Evolutionary conservation across 2,329 filamentous ascomycete species (phyloP), one percentile per base, ranked within the genome.

Genomic region (Beauveria varroae): DNA sequence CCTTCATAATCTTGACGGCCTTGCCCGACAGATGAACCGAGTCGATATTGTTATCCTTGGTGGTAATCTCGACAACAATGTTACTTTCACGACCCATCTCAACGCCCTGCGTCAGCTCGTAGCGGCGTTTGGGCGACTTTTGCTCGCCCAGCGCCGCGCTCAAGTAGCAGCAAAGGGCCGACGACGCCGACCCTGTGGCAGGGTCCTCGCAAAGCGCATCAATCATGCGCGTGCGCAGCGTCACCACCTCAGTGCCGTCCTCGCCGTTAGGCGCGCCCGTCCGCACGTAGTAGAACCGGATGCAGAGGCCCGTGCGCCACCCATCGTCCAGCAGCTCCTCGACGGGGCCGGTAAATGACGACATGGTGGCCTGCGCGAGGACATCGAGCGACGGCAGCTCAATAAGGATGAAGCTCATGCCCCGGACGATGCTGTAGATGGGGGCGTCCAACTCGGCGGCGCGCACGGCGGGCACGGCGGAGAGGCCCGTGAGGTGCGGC

Each of bases 321-420:
- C 76, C 81, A n/a, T 76, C 69, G 63, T 85, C 82, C n/a, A 81
- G 69, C 16, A 84, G 67, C 22, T 68, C 67, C 2, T 66, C 61
- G 0, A 66, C 52, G 10, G 64, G 67, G 65, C 78, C 71, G 47
- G 77, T 67, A 14, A 75, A 68, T 34, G 67, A 66, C 40, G 70
- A 67, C 3, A 66, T 65, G 34, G 72, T 65, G 3, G 78, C 74
- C 14, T 72, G 66, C 5, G 74, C 78, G 20, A 93, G 77, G 8
- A 81, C 78, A 34, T 85, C 84, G 10, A 90, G 72, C 59, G 78
- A 80, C 0, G 82, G 77, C 24, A 95, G 76, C 65, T 83, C 75
- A 16, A 89, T 76, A 37, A 90, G 80, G n/a, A 85, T 73, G 71
- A 91, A 92, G 1, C 83, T 84, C 86, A 93, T 88, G 53, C 89